These are phyloP conservation scores for Termitomyces bulborhizus DNA, from an alignment of 768 basidiomycete genomes.

Conservation along the genomic window DNA sequence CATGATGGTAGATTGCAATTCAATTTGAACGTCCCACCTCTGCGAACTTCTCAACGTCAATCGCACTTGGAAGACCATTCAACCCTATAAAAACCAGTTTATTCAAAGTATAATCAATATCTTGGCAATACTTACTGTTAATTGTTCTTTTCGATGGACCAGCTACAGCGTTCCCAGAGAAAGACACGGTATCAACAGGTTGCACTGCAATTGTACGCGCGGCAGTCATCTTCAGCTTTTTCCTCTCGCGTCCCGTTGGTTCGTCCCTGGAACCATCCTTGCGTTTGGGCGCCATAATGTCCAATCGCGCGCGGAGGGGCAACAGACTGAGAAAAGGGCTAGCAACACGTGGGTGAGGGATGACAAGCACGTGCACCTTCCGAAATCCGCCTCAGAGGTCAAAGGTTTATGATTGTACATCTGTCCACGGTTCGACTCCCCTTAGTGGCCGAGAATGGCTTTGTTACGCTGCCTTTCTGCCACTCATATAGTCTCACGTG, in stretches of 20 bases:
- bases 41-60: conserved; percentile 87
- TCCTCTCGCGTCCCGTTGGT: conserved; percentile 46
- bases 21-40: conserved; percentile 43
- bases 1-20: neutral
- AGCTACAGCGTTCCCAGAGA: conserved; percentile 24
- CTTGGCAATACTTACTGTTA: conserved; percentile 30
- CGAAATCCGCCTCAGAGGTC: neutral
- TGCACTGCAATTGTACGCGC: conserved; percentile 71
- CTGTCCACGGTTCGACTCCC: neutral
- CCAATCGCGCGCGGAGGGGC: neutral
- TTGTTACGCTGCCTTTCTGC: conserved; percentile 25
- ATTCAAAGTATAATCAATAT: neutral
- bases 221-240: conserved; percentile 58
- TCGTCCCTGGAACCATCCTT: conserved; percentile 26
- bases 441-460: conserved; percentile 19
- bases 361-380: conserved; percentile 8
- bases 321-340: neutral
- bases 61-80: conserved; percentile 57
- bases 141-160: conserved; percentile 32
- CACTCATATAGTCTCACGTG: conserved; percentile 9
- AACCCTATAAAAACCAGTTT: conserved; percentile 32
- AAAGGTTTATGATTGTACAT: neutral
- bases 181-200: conserved; percentile 15
- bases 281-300: conserved; percentile 32
- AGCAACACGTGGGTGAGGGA: neutral